A percentile compares a stretch with the other conserved stretches of the same genome.
Conservation (phyloP, 495 filamentous ascomycete genomes). For the Hypoxylon crocopeplum region DNA sequence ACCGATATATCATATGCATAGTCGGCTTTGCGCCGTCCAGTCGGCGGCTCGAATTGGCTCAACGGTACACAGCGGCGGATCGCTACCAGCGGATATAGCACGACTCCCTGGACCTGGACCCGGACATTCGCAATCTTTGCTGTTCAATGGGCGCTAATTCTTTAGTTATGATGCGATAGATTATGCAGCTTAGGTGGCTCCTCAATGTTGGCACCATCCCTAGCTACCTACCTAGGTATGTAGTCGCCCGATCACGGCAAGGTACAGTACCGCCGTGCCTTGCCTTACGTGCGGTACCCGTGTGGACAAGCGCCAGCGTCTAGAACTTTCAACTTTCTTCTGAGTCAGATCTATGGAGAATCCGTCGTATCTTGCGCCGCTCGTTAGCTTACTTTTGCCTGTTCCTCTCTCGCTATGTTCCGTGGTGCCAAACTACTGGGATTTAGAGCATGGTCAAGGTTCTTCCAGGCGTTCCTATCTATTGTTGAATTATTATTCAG, state of each 20-base stretch:
- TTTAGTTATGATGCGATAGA: constrained; percentile 3
- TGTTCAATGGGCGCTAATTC: constrained; percentile 1
- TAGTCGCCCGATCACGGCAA: too few relatives aligned
- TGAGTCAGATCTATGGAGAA: constrained; percentile 9
- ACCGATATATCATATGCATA: constrained; percentile 3
- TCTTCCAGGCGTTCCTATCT: too few relatives aligned
- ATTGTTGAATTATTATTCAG: too few relatives aligned
- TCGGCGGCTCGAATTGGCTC: constrained; percentile 25
- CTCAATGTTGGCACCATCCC: constrained; percentile 8
- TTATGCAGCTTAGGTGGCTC: neutral
- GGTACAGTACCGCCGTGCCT: neutral
- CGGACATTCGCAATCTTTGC: constrained; percentile 3
- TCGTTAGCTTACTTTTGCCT: constrained; percentile 10
- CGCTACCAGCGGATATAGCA: constrained; percentile 16
- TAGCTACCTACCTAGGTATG: neutral
- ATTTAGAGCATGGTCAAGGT: constrained; percentile 3
- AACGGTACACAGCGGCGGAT: constrained; percentile 23
- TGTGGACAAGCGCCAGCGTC: constrained; percentile 19
- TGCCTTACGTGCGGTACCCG: constrained; percentile 2
- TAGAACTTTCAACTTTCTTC: constrained; percentile 5
- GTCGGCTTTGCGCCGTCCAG: constrained; percentile 28
- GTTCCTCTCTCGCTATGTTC: constrained; percentile 1
- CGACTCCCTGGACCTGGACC: neutral
- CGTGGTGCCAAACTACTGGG: constrained; percentile 8
- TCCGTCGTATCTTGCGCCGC: constrained; percentile 14